Base-by-base conservation (phyloP, 2,329 filamentous ascomycete genomes). In the Aspergillus jensenii region DNA sequence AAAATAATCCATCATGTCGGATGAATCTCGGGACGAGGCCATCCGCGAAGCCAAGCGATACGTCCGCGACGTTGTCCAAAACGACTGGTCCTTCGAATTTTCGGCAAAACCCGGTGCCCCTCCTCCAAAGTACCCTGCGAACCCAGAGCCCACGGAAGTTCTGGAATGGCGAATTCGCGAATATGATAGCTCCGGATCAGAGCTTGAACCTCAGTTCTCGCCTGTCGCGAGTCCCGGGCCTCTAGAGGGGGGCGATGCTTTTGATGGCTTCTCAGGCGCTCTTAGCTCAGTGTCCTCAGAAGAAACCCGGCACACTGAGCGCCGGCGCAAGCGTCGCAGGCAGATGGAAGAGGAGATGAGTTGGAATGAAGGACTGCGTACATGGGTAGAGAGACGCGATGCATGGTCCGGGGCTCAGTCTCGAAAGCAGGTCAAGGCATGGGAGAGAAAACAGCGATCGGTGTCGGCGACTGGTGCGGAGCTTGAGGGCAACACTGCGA, bases 321-420 rank as follows among this genome's bases (percentile, higher is more conserved):
- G 82, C 56, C 82, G 81, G 59, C 79, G 84, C 37, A 82, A 81
- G 61, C 80, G 84, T 43, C 80, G 86, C 55, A 83, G 80, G 65
- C 82, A 80, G 49, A 70, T 85, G 50, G 82, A 84, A 60, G 84
- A 86, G 56, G 88, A 90, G 76, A 83, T 87, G 76, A 73, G 79
- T 31, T 96, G 90, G 87, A 98, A 97, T 67, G 81, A 88, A 39
- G 93, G 93, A 0, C 73, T 97, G 56, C 84, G 87, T n/a, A 89
- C 89, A 71, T 98, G 91, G 75, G 84, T 87, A 59, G 84, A 87
- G 31, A 82, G 90, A 58, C 84, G 93, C 49, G 87, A 96, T 75
- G 87, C 86, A 6, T 98, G 93, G 93, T 93, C 92, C 1, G 88
- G 90, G 33, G 93, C 91, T 33, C 65, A 64, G 56, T 69, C 69